Percentiles rank a stretch among this genome's conserved stretches.
These are phyloP conservation scores for Phytophthora rubi DNA, from an alignment of 352 stramenopile genomes.

Conservation along the genomic window DNA sequence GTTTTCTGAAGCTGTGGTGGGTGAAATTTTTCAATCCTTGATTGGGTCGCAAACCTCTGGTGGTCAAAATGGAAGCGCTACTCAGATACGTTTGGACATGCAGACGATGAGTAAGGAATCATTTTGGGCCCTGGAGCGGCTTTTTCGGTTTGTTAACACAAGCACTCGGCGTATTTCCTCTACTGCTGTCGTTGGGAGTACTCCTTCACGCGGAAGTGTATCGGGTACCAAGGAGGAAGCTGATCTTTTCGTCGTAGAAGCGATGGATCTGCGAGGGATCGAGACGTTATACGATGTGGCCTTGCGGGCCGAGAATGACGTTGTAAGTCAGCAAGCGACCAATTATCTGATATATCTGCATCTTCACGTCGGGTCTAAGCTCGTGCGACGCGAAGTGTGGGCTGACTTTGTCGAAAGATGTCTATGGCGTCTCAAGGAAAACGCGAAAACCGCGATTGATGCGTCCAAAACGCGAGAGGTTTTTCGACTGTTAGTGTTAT, in stretches of 20 bases:
- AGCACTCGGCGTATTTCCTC: conserved; percentile 48
- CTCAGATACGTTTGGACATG: conserved; percentile 55
- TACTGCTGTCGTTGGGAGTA: conserved; percentile 32
- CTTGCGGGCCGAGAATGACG: conserved; percentile 44
- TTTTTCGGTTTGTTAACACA: conserved; percentile 75
- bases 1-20: conserved; percentile 55
- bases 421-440: conserved; percentile 51
- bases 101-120: conserved; percentile 55
- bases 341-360: conserved; percentile 81
- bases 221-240: conserved; percentile 24
- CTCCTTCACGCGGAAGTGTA: conserved; percentile 17
- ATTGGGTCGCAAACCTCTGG: conserved; percentile 31
- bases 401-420: conserved; percentile 63
- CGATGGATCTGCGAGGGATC: conserved; percentile 64
- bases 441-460: conserved; percentile 33
- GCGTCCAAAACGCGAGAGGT: conserved; percentile 41
- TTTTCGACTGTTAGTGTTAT: conserved; percentile 60
- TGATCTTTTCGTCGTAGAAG: conserved; percentile 60
- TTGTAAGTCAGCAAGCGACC: conserved; percentile 56
- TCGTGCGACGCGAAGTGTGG: conserved; percentile 75
- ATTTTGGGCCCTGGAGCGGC: conserved; percentile 61
- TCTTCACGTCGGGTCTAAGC: conserved; percentile 72
- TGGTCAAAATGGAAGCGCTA: conserved; percentile 14
- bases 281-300: conserved; percentile 65
- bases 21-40: conserved; percentile 59